A percentile compares a stretch with the other conserved stretches of the same genome.
phyloP scores from a whole-genome alignment of 2,329 filamentous ascomycete species.

The Microcyclosporella mali region DNA sequence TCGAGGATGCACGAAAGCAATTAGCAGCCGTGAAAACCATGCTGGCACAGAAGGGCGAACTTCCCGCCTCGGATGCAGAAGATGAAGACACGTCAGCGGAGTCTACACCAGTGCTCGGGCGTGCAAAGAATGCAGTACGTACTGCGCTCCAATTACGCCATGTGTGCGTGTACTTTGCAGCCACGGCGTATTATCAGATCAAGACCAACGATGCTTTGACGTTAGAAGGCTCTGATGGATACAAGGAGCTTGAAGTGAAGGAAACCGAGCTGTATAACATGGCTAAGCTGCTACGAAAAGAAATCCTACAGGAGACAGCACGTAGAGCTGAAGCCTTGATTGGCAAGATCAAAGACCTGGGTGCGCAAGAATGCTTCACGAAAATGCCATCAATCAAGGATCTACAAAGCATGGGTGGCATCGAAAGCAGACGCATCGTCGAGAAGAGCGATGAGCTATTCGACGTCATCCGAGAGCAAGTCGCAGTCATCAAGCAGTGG shows the following conservation, averaged over 20 bases:
- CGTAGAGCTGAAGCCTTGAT: constrained; percentile 60
- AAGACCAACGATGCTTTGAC: constrained; percentile 64
- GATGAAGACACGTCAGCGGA: constrained; percentile 31
- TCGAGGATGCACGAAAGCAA: constrained; percentile 60
- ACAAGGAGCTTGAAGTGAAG: constrained; percentile 57
- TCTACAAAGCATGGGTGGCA: constrained; percentile 53
- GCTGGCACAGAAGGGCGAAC: constrained; percentile 6
- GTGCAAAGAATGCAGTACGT: constrained; percentile 58
- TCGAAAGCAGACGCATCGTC: constrained; percentile 64
- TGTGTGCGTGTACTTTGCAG: constrained; percentile 75
- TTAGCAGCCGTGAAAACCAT: constrained; percentile 46
- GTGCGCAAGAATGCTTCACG: constrained; percentile 50
- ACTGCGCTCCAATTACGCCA: constrained; percentile 73
- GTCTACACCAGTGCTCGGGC: constrained; percentile 19
- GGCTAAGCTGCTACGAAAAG: constrained; percentile 70
- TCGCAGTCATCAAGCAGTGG: constrained; percentile 65
- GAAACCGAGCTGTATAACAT: constrained; percentile 69
- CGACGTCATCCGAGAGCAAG: constrained; percentile 64
- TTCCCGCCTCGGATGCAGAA: constrained; percentile 26
- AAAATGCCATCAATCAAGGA: constrained; percentile 43
- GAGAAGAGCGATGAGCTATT: constrained; percentile 62
- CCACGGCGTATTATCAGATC: constrained; percentile 77
- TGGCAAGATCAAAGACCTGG: constrained; percentile 46
- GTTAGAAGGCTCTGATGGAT: constrained; percentile 60
- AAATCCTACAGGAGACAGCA: constrained; percentile 61